Percentiles rank a stretch among this genome's conserved stretches.
Evolutionary conservation across 1,284 basidiomycete species (phyloP).

Genomic region (Coniferiporia sulphurascens): DNA sequence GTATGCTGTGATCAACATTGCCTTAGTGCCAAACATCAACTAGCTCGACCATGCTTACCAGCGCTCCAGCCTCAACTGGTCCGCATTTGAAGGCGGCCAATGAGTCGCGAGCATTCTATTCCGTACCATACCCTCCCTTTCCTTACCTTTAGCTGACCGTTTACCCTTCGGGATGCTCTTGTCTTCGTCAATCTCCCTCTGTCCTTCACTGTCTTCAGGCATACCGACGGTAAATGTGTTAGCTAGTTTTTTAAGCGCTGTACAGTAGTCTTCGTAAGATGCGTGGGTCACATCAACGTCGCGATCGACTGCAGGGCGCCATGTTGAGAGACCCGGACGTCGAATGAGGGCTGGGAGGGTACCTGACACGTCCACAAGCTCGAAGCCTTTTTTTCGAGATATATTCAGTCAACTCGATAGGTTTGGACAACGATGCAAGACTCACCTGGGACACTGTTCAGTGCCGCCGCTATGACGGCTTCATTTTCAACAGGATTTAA

Average conservation of each 20-base stretch:
- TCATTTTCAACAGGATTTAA: slow-evolving; percentile 98
- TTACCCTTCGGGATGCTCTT: background rate
- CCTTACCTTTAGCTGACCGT: background rate
- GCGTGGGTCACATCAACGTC: slow-evolving; percentile 41
- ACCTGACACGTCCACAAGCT: slow-evolving; percentile 76
- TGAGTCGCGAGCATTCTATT: slow-evolving; percentile 65
- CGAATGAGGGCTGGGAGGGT: slow-evolving; percentile 71
- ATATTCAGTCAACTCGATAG: slow-evolving; percentile 6
- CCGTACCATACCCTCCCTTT: slow-evolving; percentile 37
- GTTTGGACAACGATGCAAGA: background rate
- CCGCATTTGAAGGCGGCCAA: slow-evolving; percentile 74
- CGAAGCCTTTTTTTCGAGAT: slow-evolving; percentile 51
- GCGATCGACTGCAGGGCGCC: slow-evolving; percentile 64
- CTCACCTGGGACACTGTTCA: slow-evolving; percentile 66
- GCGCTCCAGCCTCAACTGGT: slow-evolving; percentile 56
- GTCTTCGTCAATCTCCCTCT: background rate
- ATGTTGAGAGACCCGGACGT: slow-evolving; percentile 68
- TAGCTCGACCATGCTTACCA: slow-evolving; percentile 47
- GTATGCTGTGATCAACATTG: slow-evolving; percentile 46
- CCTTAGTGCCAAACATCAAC: background rate
- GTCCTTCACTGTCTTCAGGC: background rate
- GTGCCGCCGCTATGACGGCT: slow-evolving; percentile 86
- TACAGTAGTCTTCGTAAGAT: slow-evolving; percentile 52
- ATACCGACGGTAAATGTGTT: background rate
- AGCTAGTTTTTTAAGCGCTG: slow-evolving; percentile 38